Base-by-base conservation (phyloP, 495 filamentous ascomycete species). In the Penicillium lividum region DNA sequence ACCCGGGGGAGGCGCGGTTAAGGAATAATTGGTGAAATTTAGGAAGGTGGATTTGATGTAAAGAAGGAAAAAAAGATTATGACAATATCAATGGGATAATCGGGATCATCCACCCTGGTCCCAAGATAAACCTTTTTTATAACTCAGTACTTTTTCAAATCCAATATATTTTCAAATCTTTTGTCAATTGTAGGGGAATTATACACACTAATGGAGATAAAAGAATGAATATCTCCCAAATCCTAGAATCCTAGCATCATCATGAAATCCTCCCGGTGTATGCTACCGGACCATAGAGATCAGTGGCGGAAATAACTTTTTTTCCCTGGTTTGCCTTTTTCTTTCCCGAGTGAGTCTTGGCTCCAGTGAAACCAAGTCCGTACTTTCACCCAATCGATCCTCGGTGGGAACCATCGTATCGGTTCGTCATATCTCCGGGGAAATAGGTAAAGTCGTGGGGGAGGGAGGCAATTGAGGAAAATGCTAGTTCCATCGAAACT, bases 1-100 rank as follows among this genome's bases (percentile, higher is more conserved):
- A 43, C 25, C 46, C 27, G 43, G 51, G 54, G 54, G 48, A 65
- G 56, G 51, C 58, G 62, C 61, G 61, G 58, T 56, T 56, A 61
- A 36, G 28, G 30, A 33, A 55, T 47, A 47, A 34, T 56, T 13
- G 9, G n/a, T 36, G 44, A 49, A 16, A 16, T n/a, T 16, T 40
- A 15, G 13, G 13, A 40, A 40, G 38, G 33, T 36, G 13, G 33
- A 11, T 40, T 5, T n/a, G 38, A 15, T 29, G 45, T 22, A 22
- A 22, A 22, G 22, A 22, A 22, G 22, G 22, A 22, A 18, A 44
- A 52, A 59, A 34, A 38, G 56, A 56, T 43, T 55, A 65, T 65
- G 63, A 65, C 63, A 65, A 44, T 34, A 62, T 56, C 38, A 65
- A 65, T 65, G 59, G 59, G 56, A 65, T 65, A 65, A 65, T 58